Evolutionary conservation across 345 rosid genomes (phyloP), one percentile per base, ranked within the genome.

Genomic region (Salix caprea): DNA sequence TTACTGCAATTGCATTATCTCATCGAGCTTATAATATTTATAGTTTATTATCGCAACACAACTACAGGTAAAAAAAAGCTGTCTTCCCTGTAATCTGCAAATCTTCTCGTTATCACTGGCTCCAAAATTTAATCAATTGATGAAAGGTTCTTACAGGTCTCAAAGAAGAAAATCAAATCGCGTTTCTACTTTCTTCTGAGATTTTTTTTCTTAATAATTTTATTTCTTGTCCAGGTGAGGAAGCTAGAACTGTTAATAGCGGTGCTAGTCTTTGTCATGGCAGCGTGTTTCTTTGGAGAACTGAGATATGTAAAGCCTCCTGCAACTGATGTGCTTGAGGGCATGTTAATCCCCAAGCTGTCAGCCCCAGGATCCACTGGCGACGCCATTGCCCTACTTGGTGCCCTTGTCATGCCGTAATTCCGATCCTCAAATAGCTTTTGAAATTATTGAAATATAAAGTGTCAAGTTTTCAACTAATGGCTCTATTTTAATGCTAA

Each of bases 371-470:
- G 80, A 1, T 82, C 86, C 75, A 82, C 86, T 11, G 86, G 74
- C 7, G 82, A 80, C n/a, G 84, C 89, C 78, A 86, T 86, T 12
- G 85, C 89, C 64, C 79, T 84, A 8, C 50, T 86, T 3, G 87
- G 89, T 1, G 87, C 89, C 34, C 84, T 86, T 21, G 67, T 82
- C 78, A 86, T 86, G 89, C 89, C 89, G 89, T 86, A 74, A 42
- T 74, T 9, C 28, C 37, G 18, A 37, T 58, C 64, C 28, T 10
- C 64, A 23, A 23, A 23, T 30, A 30, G 32, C 32, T 30, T 30
- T 30, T 30, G 32, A 30, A 1, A 10, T 10, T 58, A 23, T 5
- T 30, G 26, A 3, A 58, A 65, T 30, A 65, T 30, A 4, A 65
- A 0, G 21, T 34, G 7, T 5, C 23, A 66, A 16, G 10, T 36